Conservation (phyloP, 495 filamentous ascomycete genomes). For the Hypoxylon crocopeplum region DNA sequence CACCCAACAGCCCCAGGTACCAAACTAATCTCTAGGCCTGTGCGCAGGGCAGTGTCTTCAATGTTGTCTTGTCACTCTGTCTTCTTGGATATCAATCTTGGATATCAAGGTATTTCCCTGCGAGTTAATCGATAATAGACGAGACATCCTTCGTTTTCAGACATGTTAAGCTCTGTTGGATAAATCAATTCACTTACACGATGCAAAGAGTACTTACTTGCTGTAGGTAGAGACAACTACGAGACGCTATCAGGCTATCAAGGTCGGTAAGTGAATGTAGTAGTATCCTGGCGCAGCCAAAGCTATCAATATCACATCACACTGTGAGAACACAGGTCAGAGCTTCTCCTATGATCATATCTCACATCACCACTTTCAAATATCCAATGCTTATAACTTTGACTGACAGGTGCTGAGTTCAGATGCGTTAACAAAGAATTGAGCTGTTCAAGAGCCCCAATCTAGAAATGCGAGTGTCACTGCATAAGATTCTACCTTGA, state of each 20-base stretch:
- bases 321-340: constrained; percentile 2
- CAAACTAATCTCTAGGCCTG: not conserved
- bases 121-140: too few relatives aligned
- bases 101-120: too few relatives aligned
- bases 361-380: constrained; percentile 12
- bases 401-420: constrained; percentile 21
- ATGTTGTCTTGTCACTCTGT: too few relatives aligned
- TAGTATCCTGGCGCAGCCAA: not conserved
- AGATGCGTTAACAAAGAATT: not conserved
- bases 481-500: constrained; percentile 13
- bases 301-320: constrained; percentile 2
- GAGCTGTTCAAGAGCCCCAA: not conserved
- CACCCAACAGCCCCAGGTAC: constrained; percentile 1
- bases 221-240: too few relatives aligned
- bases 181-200: too few relatives aligned
- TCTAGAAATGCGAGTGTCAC: constrained; percentile 9
- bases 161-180: too few relatives aligned
- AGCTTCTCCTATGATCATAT: constrained; percentile 10
- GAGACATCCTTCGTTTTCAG: too few relatives aligned
- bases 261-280: not conserved
- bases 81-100: too few relatives aligned
- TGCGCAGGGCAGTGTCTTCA: too few relatives aligned
- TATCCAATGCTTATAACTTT: constrained; percentile 19
- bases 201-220: too few relatives aligned
- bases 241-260: not conserved